Evolutionary conservation across 73 alveolate genomes (phyloP).

Genomic region (Paramecium sonneborni): DNA sequence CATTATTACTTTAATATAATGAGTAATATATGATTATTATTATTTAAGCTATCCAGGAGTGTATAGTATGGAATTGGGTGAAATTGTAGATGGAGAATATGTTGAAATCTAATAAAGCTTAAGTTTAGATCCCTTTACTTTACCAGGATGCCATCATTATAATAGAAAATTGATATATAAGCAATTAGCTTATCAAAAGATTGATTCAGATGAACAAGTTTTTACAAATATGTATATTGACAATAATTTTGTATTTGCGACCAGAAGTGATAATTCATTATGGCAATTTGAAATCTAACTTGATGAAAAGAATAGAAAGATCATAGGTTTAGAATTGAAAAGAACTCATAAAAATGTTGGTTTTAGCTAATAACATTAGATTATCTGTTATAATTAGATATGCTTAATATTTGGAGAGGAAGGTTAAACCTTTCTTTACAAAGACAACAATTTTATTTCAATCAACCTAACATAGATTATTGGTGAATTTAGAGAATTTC

Average conservation of each 20-base stretch:
- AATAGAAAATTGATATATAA: conserved; percentile 4
- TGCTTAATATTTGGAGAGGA: not conserved
- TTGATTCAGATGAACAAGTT: not conserved
- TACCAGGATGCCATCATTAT: not conserved
- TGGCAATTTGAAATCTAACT: not conserved
- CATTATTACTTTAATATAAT: not conserved
- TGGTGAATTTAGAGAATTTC: not conserved
- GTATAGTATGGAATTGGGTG: conserved; percentile 22
- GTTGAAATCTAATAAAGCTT: not conserved
- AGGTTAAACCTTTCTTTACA: not conserved
- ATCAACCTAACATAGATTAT: not conserved
- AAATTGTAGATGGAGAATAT: not conserved
- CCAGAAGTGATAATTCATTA: not conserved
- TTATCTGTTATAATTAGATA: not conserved
- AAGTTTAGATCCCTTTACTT: not conserved
- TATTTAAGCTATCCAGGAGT: conserved; percentile 17
- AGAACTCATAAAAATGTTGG: not conserved
- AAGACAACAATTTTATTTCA: not conserved
- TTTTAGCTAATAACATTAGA: not conserved
- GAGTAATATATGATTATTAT: not conserved
- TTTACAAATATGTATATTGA: conserved; percentile 2
- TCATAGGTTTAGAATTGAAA: not conserved
- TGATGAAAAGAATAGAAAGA: not conserved
- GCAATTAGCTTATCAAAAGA: not conserved
- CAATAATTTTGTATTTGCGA: not conserved